A percentile compares a stretch with the other conserved stretches of the same genome.
These are phyloP conservation scores for Colletotrichum lupini DNA, from an alignment of 2,329 filamentous ascomycete genomes.

Conservation along the genomic window DNA sequence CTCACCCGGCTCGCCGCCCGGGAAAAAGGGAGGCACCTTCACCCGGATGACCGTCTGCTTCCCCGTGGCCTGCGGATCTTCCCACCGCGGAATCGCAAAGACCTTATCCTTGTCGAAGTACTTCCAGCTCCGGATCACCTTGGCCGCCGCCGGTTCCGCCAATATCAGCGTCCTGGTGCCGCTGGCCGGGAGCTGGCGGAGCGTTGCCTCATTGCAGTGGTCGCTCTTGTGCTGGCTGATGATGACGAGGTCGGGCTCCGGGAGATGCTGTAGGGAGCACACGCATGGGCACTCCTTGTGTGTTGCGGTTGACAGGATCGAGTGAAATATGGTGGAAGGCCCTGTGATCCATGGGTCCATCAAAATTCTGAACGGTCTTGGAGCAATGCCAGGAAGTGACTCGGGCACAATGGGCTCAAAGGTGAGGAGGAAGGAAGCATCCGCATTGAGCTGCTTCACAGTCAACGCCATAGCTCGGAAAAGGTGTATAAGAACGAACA, in stretches of 20 bases:
- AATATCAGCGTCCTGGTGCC: constrained; percentile 70
- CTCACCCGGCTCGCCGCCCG: constrained; percentile 69
- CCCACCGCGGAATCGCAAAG: constrained; percentile 57
- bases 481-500: background rate
- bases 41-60: constrained; percentile 54
- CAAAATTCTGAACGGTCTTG: constrained; percentile 72
- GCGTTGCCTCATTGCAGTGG: constrained; percentile 76
- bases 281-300: constrained; percentile 68
- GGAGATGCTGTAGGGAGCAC: constrained; percentile 57
- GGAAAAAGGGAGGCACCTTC: constrained; percentile 62
- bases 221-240: constrained; percentile 65
- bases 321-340: constrained; percentile 68
- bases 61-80: constrained; percentile 49
- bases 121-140: constrained; percentile 74
- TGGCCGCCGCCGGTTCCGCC: constrained; percentile 73
- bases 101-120: constrained; percentile 69
- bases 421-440: constrained; percentile 73
- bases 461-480: constrained; percentile 66
- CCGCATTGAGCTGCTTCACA: constrained; percentile 71
- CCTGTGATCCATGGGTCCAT: constrained; percentile 79
- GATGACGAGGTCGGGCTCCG: constrained; percentile 57
- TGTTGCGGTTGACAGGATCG: constrained; percentile 69
- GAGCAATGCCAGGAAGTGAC: constrained; percentile 47
- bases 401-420: constrained; percentile 66
- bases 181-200: constrained; percentile 69